phyloP scores from a whole-genome alignment of 805 yeast species.

The Saccharomycopsis synnaedendra region DNA sequence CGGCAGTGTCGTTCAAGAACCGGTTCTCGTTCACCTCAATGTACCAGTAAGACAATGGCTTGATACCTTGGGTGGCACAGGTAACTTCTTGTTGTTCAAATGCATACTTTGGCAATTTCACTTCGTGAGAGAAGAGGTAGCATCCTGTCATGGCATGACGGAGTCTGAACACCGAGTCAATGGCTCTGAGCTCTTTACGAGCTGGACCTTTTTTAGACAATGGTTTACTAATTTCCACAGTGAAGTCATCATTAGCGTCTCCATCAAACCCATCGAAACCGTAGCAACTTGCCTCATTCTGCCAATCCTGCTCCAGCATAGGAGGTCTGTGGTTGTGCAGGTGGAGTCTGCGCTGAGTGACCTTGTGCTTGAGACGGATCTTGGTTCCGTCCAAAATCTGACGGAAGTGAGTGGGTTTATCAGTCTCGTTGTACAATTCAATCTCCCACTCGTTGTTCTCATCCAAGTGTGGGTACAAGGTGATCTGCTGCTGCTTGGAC shows the following conservation, averaged over 20 bases:
- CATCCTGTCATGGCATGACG: conserved; percentile 75
- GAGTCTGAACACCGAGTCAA: conserved; percentile 60
- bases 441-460: conserved; percentile 61
- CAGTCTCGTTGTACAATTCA: conserved; percentile 52
- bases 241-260: conserved; percentile 76
- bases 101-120: conserved; percentile 74
- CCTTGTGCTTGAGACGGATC: conserved; percentile 51
- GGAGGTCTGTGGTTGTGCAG: conserved; percentile 79
- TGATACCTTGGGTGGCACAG: conserved; percentile 59
- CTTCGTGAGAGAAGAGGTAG: conserved; percentile 64
- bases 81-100: conserved; percentile 80
- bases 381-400: conserved; percentile 60
- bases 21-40: conserved; percentile 56
- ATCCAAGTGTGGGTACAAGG: conserved; percentile 72
- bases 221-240: conserved; percentile 57
- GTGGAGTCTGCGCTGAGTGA: conserved; percentile 58
- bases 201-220: conserved; percentile 40
- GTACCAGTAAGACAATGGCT: conserved; percentile 56
- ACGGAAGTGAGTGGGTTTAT: conserved; percentile 44
- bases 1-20: conserved; percentile 31
- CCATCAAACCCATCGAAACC: conserved; percentile 71
- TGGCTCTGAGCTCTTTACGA: conserved; percentile 45
- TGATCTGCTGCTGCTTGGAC: conserved; percentile 75
- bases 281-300: conserved; percentile 68
- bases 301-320: conserved; percentile 69